A percentile compares a stretch with the other conserved stretches of the same genome.
These are phyloP conservation scores for Tripterygium wilfordii DNA, from an alignment of 177 flowering plant genomes.

Conservation along the genomic window DNA sequence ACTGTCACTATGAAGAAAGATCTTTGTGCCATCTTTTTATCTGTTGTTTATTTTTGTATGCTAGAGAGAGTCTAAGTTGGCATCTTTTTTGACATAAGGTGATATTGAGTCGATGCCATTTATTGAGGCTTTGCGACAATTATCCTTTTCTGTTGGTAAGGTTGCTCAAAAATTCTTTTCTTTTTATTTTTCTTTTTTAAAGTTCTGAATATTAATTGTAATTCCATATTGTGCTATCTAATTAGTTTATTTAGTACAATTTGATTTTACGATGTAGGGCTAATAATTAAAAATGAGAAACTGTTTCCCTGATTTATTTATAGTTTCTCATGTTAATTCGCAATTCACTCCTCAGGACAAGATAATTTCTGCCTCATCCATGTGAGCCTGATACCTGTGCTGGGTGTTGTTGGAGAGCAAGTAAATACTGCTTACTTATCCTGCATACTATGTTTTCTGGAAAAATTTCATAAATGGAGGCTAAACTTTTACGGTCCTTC, in stretches of 20 bases:
- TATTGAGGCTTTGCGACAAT: slow-evolving; percentile 90
- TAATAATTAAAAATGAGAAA: too few species aligned
- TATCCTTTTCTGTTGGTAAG: slow-evolving; percentile 87
- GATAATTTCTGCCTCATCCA: slow-evolving; percentile 92
- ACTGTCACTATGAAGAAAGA: too few species aligned
- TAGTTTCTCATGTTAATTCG: too few species aligned
- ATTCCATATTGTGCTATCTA: too few species aligned
- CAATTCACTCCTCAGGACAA: slow-evolving; percentile 66
- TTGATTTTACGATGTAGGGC: too few species aligned
- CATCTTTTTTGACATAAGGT: slow-evolving; percentile 70
- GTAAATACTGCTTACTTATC: too few species aligned
- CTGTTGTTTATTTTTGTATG: not conserved
- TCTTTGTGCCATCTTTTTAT: not conserved
- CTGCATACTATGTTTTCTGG: not conserved
- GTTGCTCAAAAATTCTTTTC: not conserved
- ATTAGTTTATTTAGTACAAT: too few species aligned
- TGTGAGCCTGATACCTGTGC: slow-evolving; percentile 94
- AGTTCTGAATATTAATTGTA: too few species aligned
- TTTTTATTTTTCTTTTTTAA: too few species aligned
- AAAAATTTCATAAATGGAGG: too few species aligned
- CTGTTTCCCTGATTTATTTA: too few species aligned
- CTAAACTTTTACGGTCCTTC: too few species aligned
- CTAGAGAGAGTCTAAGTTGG: slow-evolving; percentile 1
- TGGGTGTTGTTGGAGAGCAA: slow-evolving; percentile 96
- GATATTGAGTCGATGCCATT: slow-evolving; percentile 99